Conservation (phyloP, 1,139 yeast genomes). For the Blastobotrys aristatus region DNA sequence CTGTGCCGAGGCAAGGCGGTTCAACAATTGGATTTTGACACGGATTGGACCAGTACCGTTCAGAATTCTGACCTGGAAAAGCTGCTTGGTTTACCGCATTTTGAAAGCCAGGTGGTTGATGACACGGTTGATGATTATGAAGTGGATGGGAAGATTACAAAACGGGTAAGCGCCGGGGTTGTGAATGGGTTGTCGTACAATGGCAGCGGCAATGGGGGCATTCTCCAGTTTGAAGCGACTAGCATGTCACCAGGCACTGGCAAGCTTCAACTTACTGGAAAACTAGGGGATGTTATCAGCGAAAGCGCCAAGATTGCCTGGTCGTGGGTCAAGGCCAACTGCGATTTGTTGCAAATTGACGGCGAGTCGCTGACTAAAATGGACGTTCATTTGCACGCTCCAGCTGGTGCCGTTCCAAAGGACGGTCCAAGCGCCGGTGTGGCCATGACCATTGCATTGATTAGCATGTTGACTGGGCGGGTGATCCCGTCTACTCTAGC, state of each 20-base stretch:
- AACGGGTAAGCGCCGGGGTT: conserved; percentile 54
- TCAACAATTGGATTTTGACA: conserved; percentile 41
- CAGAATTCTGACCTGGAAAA: conserved; percentile 37
- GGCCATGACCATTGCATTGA: conserved; percentile 76
- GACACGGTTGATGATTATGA: conserved; percentile 34
- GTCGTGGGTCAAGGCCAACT: conserved; percentile 63
- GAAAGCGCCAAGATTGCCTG: conserved; percentile 81
- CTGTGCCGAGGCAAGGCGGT: conserved; percentile 80
- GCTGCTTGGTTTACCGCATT: conserved; percentile 44
- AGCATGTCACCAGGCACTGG: conserved; percentile 51
- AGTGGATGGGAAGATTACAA: conserved; percentile 26
- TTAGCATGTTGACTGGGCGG: conserved; percentile 63
- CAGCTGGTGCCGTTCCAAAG: conserved; percentile 81
- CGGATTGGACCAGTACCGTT: conserved; percentile 18
- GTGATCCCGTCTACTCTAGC: conserved; percentile 70
- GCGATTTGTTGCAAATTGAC: conserved; percentile 37
- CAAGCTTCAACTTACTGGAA: conserved; percentile 68
- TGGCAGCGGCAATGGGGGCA: conserved; percentile 84
- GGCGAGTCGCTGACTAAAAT: conserved; percentile 41
- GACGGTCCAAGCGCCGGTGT: conserved; percentile 96
- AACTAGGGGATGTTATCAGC: conserved; percentile 74
- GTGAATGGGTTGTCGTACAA: conserved; percentile 91
- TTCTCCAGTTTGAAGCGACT: conserved; percentile 73
- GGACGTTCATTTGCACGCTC: conserved; percentile 81
- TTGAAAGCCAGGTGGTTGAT: conserved; percentile 35